These are phyloP conservation scores for Selaginella tamariscina DNA, from an alignment of 75 land plant genomes.

Conservation along the genomic window DNA sequence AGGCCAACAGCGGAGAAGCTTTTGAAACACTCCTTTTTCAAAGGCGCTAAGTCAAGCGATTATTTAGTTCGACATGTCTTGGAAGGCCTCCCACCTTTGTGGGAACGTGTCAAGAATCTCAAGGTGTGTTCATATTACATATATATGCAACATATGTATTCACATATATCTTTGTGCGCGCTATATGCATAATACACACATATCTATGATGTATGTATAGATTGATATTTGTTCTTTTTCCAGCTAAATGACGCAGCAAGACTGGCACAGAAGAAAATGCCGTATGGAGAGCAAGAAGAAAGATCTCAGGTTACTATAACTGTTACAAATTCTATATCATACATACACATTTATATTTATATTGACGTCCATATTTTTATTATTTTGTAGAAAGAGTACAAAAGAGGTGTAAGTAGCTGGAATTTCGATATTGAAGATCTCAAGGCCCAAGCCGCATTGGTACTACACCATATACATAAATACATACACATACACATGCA, in stretches of 20 bases:
- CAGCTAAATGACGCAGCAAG: slow-evolving; percentile 59
- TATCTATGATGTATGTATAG: background rate
- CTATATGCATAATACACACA: no score
- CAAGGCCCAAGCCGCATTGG: slow-evolving; percentile 77
- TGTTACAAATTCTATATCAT: no score
- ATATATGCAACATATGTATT: background rate
- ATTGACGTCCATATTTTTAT: background rate
- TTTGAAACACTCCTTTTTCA: slow-evolving; percentile 56
- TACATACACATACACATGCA: background rate
- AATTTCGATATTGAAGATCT: slow-evolving; percentile 82
- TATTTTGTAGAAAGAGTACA: slow-evolving; percentile 47
- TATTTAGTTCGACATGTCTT: slow-evolving; percentile 12
- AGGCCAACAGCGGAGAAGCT: slow-evolving; percentile 81
- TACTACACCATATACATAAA: slow-evolving; percentile 16
- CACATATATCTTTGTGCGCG: no score
- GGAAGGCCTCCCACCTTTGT: slow-evolving; percentile 3
- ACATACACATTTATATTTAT: background rate
- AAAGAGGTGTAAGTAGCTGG: slow-evolving; percentile 90
- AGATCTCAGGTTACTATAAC: slow-evolving; percentile 72
- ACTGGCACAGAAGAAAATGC: slow-evolving; percentile 71
- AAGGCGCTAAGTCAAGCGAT: background rate
- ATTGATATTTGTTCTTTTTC: background rate
- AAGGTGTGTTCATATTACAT: background rate
- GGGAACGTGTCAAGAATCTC: slow-evolving; percentile 5
- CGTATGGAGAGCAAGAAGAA: slow-evolving; percentile 64